A percentile compares a stretch with the other conserved stretches of the same genome.
Evolutionary conservation across 2,329 filamentous ascomycete genomes (phyloP).

Genomic region (Alternaria ethzedia): DNA sequence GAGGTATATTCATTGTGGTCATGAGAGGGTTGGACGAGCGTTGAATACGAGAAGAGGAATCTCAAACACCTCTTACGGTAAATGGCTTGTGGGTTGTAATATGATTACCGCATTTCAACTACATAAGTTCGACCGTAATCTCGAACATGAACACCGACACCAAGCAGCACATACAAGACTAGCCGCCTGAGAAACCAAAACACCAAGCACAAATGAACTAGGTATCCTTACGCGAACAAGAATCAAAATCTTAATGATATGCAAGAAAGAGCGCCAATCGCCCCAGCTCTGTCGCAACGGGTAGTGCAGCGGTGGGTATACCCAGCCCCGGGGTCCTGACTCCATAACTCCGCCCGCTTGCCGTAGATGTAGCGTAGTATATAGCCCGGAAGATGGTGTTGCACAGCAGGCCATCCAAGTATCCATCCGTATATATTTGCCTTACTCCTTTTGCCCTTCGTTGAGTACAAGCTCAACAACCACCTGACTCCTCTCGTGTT

Average conservation of each 20-base stretch:
- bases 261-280: not conserved
- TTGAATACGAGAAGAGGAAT: not conserved
- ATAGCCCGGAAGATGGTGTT: not conserved
- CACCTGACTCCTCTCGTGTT: conserved; percentile 81
- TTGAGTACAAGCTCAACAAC: conserved; percentile 93
- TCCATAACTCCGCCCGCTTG: not conserved
- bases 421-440: not conserved
- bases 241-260: not conserved
- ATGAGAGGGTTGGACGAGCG: not conserved
- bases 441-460: conserved; percentile 72
- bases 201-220: not conserved
- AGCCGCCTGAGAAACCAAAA: not conserved
- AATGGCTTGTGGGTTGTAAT: not conserved
- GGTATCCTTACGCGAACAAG: conserved; percentile 1
- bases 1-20: not conserved
- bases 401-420: not conserved
- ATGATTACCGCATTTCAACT: not conserved
- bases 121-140: not conserved
- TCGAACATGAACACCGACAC: not conserved
- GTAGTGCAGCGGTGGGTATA: not conserved
- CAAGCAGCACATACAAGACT: not conserved
- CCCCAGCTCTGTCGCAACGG: not conserved
- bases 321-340: not conserved
- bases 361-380: not conserved
- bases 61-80: not conserved